These are phyloP conservation scores for Diplotaxis tenuifolia DNA, from an alignment of 345 rosid genomes.

Conservation along the genomic window DNA sequence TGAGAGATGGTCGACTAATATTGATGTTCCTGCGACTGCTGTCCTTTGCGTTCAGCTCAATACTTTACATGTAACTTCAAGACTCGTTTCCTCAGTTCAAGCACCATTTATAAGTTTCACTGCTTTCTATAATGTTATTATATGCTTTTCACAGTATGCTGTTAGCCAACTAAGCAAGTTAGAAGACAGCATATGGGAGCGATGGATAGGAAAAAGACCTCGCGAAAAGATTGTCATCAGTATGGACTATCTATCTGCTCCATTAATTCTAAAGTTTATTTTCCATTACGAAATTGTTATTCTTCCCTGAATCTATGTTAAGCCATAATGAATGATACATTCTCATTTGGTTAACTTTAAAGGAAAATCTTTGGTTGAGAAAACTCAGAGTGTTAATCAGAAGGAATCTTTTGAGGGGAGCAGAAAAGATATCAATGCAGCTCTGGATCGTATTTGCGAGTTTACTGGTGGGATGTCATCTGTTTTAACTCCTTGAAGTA, in stretches of 20 bases:
- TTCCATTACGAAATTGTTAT: not conserved
- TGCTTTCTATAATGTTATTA: slow-evolving; percentile 15
- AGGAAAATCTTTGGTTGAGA: slow-evolving; percentile 67
- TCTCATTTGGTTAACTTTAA: slow-evolving; percentile 8
- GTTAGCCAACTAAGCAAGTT: slow-evolving; percentile 85
- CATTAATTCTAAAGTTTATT: slow-evolving; percentile 3
- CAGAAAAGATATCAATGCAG: slow-evolving; percentile 83
- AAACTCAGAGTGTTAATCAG: slow-evolving; percentile 61
- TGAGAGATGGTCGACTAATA: slow-evolving; percentile 65
- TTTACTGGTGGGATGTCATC: slow-evolving; percentile 59
- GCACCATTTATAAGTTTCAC: slow-evolving; percentile 8
- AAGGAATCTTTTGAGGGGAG: slow-evolving; percentile 86
- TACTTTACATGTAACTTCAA: slow-evolving; percentile 72
- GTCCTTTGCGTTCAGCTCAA: slow-evolving; percentile 88
- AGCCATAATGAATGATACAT: slow-evolving; percentile 2
- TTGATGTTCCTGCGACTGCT: slow-evolving; percentile 61
- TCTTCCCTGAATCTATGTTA: not conserved
- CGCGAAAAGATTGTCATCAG: slow-evolving; percentile 56
- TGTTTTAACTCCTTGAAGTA: not conserved
- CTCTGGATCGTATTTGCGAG: slow-evolving; percentile 82
- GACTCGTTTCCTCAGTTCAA: slow-evolving; percentile 27
- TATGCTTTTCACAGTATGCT: slow-evolving; percentile 67
- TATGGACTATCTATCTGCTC: slow-evolving; percentile 42
- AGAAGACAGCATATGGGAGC: slow-evolving; percentile 90
- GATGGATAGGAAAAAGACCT: slow-evolving; percentile 72